Conservation (phyloP, 306 rosid species). For the Gynostemma pentaphyllum region DNA sequence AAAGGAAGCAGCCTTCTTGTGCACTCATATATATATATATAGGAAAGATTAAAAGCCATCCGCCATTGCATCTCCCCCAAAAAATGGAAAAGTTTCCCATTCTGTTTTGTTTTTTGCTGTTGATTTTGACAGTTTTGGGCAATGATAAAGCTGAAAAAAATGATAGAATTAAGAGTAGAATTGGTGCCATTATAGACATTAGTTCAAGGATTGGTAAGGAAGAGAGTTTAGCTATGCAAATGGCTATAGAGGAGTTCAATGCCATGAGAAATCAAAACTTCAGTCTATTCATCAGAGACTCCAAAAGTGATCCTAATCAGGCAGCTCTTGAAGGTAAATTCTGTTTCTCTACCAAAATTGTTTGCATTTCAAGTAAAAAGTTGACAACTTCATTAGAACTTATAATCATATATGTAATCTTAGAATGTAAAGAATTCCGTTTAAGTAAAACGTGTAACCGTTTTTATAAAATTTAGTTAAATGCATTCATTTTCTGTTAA, state of each 20-base stretch:
- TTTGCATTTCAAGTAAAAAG: background rate
- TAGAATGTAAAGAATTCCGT: no score
- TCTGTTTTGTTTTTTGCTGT: background rate
- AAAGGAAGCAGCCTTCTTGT: background rate
- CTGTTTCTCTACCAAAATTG: background rate
- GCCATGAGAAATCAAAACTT: slow-evolving; percentile 9
- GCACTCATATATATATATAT: background rate
- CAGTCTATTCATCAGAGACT: slow-evolving; percentile 16
- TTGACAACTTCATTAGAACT: background rate
- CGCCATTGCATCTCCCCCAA: background rate
- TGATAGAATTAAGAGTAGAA: background rate
- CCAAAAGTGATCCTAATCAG: slow-evolving; percentile 23
- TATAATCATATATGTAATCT: background rate
- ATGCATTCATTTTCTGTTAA: no score
- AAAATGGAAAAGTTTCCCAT: background rate
- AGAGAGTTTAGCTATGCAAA: slow-evolving; percentile 29
- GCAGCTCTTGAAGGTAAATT: slow-evolving; percentile 31
- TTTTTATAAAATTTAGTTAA: no score
- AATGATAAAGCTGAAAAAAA: background rate
- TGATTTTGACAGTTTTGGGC: background rate
- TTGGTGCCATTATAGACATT: slow-evolving; percentile 27
- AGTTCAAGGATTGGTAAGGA: slow-evolving; percentile 31
- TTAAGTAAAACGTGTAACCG: no score
- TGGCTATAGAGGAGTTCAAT: slow-evolving; percentile 31
- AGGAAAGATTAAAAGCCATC: background rate